Conservation (phyloP, 352 stramenopile genomes). For the Vaucheria bursata region DNA sequence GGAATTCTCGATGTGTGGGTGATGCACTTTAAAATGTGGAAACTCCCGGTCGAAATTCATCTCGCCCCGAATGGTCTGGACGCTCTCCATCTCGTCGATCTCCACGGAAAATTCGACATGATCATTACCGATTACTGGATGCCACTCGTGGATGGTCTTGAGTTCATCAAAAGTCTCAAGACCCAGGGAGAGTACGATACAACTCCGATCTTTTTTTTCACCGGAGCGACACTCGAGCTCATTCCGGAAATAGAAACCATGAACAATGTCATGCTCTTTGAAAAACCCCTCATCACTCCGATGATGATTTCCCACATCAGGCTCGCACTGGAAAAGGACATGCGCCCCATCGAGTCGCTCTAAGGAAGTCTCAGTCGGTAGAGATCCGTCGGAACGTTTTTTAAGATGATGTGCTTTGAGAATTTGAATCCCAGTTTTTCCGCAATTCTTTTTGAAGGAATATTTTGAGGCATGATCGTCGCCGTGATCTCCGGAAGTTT, state of each 20-base stretch:
- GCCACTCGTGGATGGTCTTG: background rate
- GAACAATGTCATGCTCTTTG: background rate
- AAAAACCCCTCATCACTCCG: background rate
- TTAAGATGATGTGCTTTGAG: background rate
- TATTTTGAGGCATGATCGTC: background rate
- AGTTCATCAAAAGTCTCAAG: background rate
- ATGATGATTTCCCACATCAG: background rate
- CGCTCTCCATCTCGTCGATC: background rate
- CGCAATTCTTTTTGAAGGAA: background rate
- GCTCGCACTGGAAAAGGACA: too few relatives aligned
- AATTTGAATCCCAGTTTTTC: background rate
- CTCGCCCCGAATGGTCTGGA: background rate
- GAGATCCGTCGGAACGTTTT: background rate
- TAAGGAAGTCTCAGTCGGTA: background rate
- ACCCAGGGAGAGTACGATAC: background rate
- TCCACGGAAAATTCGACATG: background rate
- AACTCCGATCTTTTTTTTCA: constrained; percentile 1
- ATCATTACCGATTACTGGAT: background rate
- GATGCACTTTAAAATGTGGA: background rate
- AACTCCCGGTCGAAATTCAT: background rate
- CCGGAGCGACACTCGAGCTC: background rate
- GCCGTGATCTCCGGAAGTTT: background rate
- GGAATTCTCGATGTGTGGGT: background rate
- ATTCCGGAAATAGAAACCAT: background rate
- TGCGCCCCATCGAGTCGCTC: too few relatives aligned